phyloP scores from a whole-genome alignment of 805 yeast genomes.

The Saccharomycopsis javanensis region DNA sequence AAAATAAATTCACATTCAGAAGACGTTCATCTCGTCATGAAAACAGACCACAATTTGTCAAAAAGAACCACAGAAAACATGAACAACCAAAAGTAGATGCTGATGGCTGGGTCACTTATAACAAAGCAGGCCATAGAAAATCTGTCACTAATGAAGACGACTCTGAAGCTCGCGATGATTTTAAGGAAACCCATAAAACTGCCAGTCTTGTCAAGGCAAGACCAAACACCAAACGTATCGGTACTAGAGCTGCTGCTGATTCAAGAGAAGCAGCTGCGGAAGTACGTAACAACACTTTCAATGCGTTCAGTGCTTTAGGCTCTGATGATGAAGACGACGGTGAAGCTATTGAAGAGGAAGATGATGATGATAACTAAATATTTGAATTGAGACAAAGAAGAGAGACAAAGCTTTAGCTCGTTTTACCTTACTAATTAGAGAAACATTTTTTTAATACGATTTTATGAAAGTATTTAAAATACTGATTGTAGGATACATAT shows the following conservation, averaged over 20 bases:
- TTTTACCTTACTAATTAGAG: too few relatives aligned
- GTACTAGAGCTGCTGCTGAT: constrained; percentile 65
- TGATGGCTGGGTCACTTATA: constrained; percentile 75
- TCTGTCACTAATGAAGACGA: constrained; percentile 37
- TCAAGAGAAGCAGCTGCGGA: constrained; percentile 63
- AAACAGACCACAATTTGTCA: constrained; percentile 46
- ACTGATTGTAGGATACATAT: too few relatives aligned
- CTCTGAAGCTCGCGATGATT: constrained; percentile 29
- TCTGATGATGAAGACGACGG: constrained; percentile 42
- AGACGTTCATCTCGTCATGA: constrained; percentile 46
- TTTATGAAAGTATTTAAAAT: too few relatives aligned
- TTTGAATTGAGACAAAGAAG: neutral
- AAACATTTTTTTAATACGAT: too few relatives aligned
- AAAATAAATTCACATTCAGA: constrained; percentile 45
- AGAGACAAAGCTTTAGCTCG: too few relatives aligned
- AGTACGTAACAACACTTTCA: constrained; percentile 55
- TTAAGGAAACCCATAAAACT: constrained; percentile 35
- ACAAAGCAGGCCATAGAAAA: constrained; percentile 26
- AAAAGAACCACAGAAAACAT: constrained; percentile 32
- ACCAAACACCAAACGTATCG: constrained; percentile 67
- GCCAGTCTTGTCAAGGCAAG: constrained; percentile 49
- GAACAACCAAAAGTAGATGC: constrained; percentile 45
- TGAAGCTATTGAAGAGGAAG: constrained; percentile 17
- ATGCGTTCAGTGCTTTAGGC: constrained; percentile 74
- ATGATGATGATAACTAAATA: neutral